Evolutionary conservation across 306 rosid genomes (phyloP), one percentile per base, ranked within the genome.

Genomic region (Arachis hypogaea): DNA sequence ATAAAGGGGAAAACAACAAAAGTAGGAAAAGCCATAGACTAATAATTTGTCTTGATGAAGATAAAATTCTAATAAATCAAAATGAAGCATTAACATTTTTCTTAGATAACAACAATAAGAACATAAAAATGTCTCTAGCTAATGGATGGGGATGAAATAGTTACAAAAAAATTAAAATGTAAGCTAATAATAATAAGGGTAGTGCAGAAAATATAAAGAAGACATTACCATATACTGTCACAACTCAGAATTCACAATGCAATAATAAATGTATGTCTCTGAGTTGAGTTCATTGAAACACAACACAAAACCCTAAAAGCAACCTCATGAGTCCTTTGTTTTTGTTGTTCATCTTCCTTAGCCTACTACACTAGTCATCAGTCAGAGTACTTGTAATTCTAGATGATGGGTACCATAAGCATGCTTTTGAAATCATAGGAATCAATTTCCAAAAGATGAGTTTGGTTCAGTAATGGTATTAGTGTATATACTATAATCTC

Each of bases 151-250:
- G 18, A 18, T 18, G 18, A 18, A 18, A 16, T 16, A 18, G 18
- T 18, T 18, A 18, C 18, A 18, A 18, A 18, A 18, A 18, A 18
- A 18, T 18, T 18, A 18, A 18, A 18, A 18, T 18, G 18, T 18
- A 18, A 18, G 18, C 18, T 18, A 18, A 18, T 18, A 18, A 18
- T 18, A 18, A 18, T 18, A 18, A 18, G 18, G 0, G 18, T 18
- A 18, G 49, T 33, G 82, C 80, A 83, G 81, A 78, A 78, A 79
- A 80, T 74, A 65, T 65, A 75, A 81, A 75, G 68, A 73, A 75
- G 80, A 73, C 55, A 76, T 77, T 59, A 82, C 80, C 78, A 84
- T 82, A 87, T 84, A 83, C 88, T 51, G 89, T 83, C 82, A 86
- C 55, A 90, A 66, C 38, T 33, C 38, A 33, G 38, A 33, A 33